These are phyloP conservation scores for Notholithocarpus densiflorus DNA, from an alignment of 306 rosid genomes.

Conservation along the genomic window DNA sequence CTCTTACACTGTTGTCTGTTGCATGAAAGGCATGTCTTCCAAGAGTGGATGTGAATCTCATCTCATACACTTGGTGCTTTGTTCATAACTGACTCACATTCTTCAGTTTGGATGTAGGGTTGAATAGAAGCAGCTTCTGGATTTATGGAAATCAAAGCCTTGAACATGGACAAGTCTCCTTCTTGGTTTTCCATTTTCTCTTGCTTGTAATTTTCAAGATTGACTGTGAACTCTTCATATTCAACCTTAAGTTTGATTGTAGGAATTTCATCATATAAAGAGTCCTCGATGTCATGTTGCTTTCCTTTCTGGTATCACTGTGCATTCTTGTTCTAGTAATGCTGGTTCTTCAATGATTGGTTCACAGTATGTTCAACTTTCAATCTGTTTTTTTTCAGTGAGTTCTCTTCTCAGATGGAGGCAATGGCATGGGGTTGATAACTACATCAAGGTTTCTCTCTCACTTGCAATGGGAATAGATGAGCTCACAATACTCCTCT, in stretches of 20 bases:
- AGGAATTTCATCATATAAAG: conserved; percentile 51
- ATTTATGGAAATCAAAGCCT: conserved; percentile 71
- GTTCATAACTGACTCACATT: conserved; percentile 11
- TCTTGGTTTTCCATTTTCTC: conserved; percentile 47
- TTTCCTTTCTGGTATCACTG: conserved; percentile 17
- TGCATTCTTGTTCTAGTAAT: conserved; percentile 64
- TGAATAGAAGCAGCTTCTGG: conserved; percentile 46
- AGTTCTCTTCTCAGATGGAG: conserved; percentile 35
- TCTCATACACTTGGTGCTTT: conserved; percentile 46
- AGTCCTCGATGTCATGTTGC: conserved; percentile 78
- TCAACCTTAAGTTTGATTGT: conserved; percentile 37
- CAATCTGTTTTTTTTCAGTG: conserved; percentile 24
- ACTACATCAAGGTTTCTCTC: conserved; percentile 31
- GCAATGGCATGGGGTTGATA: conserved; percentile 40
- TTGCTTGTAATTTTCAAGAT: conserved; percentile 40
- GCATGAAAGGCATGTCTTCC: conserved; percentile 64
- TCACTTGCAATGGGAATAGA: conserved; percentile 27
- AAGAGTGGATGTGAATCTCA: conserved; percentile 76
- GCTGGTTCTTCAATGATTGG: conserved; percentile 93
- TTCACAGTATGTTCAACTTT: conserved; percentile 39
- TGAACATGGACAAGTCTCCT: conserved; percentile 48
- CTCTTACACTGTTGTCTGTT: conserved; percentile 66
- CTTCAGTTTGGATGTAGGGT: conserved; percentile 68
- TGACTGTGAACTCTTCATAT: conserved; percentile 28
- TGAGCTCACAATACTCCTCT: conserved; percentile 46